phyloP scores from a whole-genome alignment of 73 alveolate genomes.

The Symbiodinium natans region DNA sequence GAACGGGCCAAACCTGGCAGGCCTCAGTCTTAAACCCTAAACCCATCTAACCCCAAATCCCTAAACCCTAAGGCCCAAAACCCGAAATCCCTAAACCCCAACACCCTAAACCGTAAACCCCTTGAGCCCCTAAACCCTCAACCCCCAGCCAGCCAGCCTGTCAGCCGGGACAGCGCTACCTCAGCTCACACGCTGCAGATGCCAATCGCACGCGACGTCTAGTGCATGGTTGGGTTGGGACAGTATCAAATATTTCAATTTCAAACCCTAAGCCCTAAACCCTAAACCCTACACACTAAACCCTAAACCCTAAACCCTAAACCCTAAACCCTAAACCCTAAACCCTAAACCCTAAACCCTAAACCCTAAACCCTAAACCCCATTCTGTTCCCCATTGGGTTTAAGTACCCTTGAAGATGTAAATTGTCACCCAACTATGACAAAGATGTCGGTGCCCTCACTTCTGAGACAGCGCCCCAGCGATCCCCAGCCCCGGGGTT shows the following conservation, averaged over 20 bases:
- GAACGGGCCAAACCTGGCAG: no score
- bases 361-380: no score
- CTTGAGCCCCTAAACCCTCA: not conserved
- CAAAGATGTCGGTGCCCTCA: no score
- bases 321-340: no score
- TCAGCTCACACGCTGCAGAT: not conserved
- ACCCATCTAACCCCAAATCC: not conserved
- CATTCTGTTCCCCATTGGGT: no score
- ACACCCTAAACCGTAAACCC: not conserved
- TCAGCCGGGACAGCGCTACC: not conserved
- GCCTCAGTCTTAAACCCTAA: not conserved
- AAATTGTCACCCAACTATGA: no score
- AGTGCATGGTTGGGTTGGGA: not conserved
- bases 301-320: not conserved
- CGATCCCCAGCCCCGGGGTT: no score
- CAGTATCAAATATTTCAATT: no score
- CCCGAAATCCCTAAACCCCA: not conserved
- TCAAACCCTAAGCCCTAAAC: not conserved
- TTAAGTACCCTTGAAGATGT: no score
- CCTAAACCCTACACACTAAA: not conserved
- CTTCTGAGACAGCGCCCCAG: no score
- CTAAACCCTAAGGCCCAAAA: not conserved
- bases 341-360: not conserved
- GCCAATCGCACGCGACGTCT: not conserved
- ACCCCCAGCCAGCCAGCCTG: not conserved